Evolutionary conservation across 2,329 filamentous ascomycete species (phyloP), one percentile per base, ranked within the genome.

Genomic region (Ophiosphaerella korrae): DNA sequence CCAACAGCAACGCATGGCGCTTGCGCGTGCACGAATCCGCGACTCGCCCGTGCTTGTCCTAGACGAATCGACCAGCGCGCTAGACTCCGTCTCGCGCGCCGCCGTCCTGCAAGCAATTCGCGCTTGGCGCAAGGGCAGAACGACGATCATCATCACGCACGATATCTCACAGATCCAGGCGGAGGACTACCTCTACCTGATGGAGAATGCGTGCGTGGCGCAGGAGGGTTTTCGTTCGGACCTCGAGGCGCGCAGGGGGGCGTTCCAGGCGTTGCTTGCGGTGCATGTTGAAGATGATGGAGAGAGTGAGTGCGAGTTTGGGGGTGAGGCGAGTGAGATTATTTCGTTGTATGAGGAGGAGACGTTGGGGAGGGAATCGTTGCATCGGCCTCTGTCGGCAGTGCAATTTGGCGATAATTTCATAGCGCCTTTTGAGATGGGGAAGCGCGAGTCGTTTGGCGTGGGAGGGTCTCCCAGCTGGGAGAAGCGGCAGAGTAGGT

Each of bases 81-180:
- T 97, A 8, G 93, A 97, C 62, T 84, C 86, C n/a, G 78, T 82
- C 8, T 92, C 83, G 48, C 83, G 87, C 53, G 75, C 75, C 0
- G 72, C 86, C 11, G 82, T 96, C 33, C 87, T 96, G 80, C 83
- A 88, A 36, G 84, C 86, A 0, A 87, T 97, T 45, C 82, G 90
- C 7, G 67, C 81, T 16, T 97, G 92, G 93, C 82, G 94, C 18
- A 77, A 75, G 32, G 87, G 83, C 0, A 94, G 90, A 69, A 97
- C 92, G 0, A 97, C 93, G 0, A 89, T 97, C 44, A 85, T 97
- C 58, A 93, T 97, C 62, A 97, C 94, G 0, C 93, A 97, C 65
- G 91, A 97, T 57, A 82, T 94, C 29, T 82, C 84, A 0, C 88
- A 93, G 58, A 93, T 97, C 8, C 71, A 76, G 4, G 75, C 84